phyloP scores from a whole-genome alignment of 2,329 filamentous ascomycete genomes.

The Botrytis elliptica region DNA sequence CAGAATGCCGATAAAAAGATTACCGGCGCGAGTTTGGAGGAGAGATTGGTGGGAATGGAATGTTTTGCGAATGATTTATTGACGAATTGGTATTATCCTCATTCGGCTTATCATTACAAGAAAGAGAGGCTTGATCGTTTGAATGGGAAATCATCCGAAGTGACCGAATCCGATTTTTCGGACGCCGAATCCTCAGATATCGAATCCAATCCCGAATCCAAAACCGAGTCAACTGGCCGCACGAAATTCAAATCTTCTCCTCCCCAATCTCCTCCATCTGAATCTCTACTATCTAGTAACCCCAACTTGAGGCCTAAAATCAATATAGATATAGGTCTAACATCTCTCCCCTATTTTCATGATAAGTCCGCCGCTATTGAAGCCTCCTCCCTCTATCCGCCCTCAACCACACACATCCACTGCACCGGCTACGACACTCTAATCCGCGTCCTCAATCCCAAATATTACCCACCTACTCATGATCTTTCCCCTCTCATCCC shows the following conservation, averaged over 20 bases:
- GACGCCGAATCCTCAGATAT: background rate
- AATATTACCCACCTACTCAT: constrained; percentile 60
- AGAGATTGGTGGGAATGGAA: constrained; percentile 70
- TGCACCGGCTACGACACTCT: constrained; percentile 76
- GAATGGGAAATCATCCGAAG: background rate
- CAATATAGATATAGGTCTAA: constrained; percentile 63
- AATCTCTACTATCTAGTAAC: background rate
- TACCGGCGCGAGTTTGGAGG: constrained; percentile 65
- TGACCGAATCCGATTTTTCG: background rate
- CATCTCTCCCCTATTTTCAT: constrained; percentile 70
- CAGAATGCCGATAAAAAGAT: constrained; percentile 67
- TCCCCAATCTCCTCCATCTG: background rate
- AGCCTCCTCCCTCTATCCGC: constrained; percentile 43
- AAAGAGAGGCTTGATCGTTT: constrained; percentile 4
- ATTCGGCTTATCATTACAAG: background rate
- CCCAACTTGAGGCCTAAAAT: background rate
- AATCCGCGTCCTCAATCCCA: constrained; percentile 67
- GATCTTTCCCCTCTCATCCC: constrained; percentile 57
- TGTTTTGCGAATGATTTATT: constrained; percentile 59
- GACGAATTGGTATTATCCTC: constrained; percentile 37
- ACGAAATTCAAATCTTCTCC: constrained; percentile 15
- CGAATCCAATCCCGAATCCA: background rate
- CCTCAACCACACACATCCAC: constrained; percentile 56
- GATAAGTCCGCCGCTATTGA: constrained; percentile 65
- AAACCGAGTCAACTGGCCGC: background rate